Base-by-base conservation (phyloP, 2,329 filamentous ascomycete species). In the Botrytis tulipae region DNA sequence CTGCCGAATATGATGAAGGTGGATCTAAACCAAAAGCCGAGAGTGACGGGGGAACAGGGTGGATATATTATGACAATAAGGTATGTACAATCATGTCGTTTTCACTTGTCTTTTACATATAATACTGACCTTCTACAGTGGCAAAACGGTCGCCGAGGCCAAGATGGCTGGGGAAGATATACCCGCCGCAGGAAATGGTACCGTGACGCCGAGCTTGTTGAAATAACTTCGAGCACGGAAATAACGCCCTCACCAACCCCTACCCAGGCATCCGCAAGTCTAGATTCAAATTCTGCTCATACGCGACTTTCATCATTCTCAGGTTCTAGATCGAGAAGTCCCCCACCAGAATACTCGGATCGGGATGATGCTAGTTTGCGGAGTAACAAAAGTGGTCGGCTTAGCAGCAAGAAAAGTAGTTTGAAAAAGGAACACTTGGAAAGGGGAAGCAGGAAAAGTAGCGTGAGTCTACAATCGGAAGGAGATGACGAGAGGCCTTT, bases 21-120 rank as follows among this genome's bases (percentile, higher is more conserved):
- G 79, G 84, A 80, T 78, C 8, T 76, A 84, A 80, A 73, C 80
- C 78, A 81, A 83, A 80, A 78, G 78, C 76, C n/a, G 77, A 71
- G 54, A 77, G 77, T 71, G 82, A 83, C 72, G 77, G 84, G 81
- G 81, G 88, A 86, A 90, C 91, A 77, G 96, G 95, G 1, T 99
- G 96, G 96, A 93, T 97, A 54, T 99, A 96, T 82, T 99, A 98
- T 81, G 96, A 99, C 80, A 98, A 95, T 82, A 98, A 97, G 90
- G 93, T 94, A 84, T 75, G 84, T 32, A 20, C 32, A 57, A 18
- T 29, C 14, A 57, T 16, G 16, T 66, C 32, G 14, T n/a, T 25
- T 62, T 9, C n/a, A 29, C 59, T 51, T 37, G 59, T 40, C 20
- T 59, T 16, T 59, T 40, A 40, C 4, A 48, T 25, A 42, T 37